Base-by-base conservation (phyloP, 305 asterid species). In the Fraxinus platypoda region DNA sequence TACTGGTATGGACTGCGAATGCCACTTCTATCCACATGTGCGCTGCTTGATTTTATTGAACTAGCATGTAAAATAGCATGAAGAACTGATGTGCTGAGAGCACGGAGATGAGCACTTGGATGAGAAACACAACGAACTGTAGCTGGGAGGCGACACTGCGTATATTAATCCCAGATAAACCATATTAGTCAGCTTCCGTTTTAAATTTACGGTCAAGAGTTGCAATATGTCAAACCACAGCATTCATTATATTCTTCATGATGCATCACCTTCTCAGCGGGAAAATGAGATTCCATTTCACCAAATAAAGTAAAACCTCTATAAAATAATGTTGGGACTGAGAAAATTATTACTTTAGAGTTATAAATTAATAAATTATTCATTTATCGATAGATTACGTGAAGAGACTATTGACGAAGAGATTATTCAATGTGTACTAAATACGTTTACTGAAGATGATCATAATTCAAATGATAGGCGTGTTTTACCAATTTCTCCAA, bases 91-190 rank as follows among this genome's bases (percentile, higher is more conserved):
- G 87, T 93, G 90, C 99, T 96, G 21, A 96, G 98, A 17, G 98
- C 94, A 30, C 99, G 99, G 33, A 96, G 95, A 41, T 93, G 98
- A 80, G 99, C 99, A 59, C 99, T 96, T 6, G 94, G 95, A 83
- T 96, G 99, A 80, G 98, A 96, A 74, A 92, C 89, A 80, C 90
- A 88, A 8, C 89, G 88, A 75, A 88, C 90, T 23, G 93, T 90
- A 31, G 94, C 94, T 5, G 94, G 86, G 84, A 91, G 76, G 68
- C 93, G 94, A 81, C 94, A 91, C 93, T 91, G 91, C 84, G 85
- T 74, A 31, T 46, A 46, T 77, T 9, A 71, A 33, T 38, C 46
- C 80, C 68, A 81, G 72, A 23, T 26, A 4, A 33, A 8, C 26
- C 43, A 30, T 31, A 30, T 30, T 31, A 70, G 41, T 28, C 4